These are phyloP conservation scores for Rehmannia glutinosa DNA, from an alignment of 257 asterid species.

Conservation along the genomic window DNA sequence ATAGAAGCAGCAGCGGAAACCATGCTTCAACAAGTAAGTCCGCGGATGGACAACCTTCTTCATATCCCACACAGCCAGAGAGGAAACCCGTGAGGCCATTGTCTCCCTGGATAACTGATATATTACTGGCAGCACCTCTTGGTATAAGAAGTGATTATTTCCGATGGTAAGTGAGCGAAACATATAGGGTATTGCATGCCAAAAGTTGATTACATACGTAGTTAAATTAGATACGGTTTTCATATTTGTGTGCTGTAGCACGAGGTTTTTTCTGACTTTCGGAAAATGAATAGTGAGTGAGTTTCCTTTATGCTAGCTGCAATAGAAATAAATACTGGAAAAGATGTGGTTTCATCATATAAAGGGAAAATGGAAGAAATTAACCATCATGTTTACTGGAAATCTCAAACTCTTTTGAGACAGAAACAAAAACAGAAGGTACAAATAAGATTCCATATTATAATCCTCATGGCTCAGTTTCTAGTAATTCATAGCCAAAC, in stretches of 20 bases:
- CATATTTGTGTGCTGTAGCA: neutral
- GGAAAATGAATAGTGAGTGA: neutral
- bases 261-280: too few relatives aligned
- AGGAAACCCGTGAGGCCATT: constrained; percentile 84
- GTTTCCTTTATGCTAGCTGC: neutral
- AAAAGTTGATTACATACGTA: neutral
- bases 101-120: constrained; percentile 97
- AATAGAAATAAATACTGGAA: neutral
- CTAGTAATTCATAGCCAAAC: too few relatives aligned
- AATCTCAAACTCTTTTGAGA: too few relatives aligned
- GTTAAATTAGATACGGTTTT: neutral
- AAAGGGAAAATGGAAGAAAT: neutral
- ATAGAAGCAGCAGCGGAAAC: constrained; percentile 64
- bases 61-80: constrained; percentile 54
- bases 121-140: constrained; percentile 91
- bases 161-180: constrained; percentile 71
- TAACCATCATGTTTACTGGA: neutral
- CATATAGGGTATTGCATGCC: neutral
- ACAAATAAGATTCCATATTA: too few relatives aligned
- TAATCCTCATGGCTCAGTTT: too few relatives aligned
- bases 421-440: too few relatives aligned
- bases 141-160: constrained; percentile 98
- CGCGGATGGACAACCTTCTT: constrained; percentile 37
- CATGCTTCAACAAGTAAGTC: constrained; percentile 74
- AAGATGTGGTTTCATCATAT: neutral